These are phyloP conservation scores for Anisodus acutangulus DNA, from an alignment of 257 asterid species.

Conservation along the genomic window DNA sequence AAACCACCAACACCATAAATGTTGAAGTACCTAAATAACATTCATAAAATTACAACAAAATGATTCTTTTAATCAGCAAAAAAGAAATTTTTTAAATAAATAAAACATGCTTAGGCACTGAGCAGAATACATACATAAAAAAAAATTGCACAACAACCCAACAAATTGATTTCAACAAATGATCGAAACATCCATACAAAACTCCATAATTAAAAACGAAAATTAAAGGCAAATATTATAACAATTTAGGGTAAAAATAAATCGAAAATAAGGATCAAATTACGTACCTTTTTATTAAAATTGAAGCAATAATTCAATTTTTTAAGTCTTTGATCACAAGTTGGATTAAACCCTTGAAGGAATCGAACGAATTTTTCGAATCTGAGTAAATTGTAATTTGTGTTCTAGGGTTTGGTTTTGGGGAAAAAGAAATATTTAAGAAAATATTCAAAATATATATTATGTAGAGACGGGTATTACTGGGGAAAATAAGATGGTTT, in stretches of 20 bases:
- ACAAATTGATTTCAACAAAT: background rate
- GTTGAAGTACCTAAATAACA: slow-evolving; percentile 16
- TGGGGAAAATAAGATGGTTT: background rate
- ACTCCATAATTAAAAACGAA: background rate
- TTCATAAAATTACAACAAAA: slow-evolving; percentile 21
- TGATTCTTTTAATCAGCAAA: background rate
- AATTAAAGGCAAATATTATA: background rate
- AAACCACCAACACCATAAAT: slow-evolving; percentile 7
- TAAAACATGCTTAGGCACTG: slow-evolving; percentile 9
- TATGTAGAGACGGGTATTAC: slow-evolving; percentile 16
- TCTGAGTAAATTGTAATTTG: slow-evolving; percentile 13
- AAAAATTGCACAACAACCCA: background rate
- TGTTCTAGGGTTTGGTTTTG: slow-evolving; percentile 38
- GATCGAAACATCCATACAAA: slow-evolving; percentile 1
- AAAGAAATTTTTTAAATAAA: background rate
- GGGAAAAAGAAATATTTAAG: background rate
- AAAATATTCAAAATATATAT: slow-evolving; percentile 28
- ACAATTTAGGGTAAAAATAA: background rate
- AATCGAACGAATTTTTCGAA: slow-evolving; percentile 2
- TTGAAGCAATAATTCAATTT: slow-evolving; percentile 24
- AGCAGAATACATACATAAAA: background rate
- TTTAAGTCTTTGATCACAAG: slow-evolving; percentile 18
- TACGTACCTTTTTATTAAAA: slow-evolving; percentile 14
- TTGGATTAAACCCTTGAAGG: background rate
- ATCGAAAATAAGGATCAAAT: background rate